Base-by-base conservation (phyloP, 2,329 filamentous ascomycete genomes). In the Diaporthe vexans region DNA sequence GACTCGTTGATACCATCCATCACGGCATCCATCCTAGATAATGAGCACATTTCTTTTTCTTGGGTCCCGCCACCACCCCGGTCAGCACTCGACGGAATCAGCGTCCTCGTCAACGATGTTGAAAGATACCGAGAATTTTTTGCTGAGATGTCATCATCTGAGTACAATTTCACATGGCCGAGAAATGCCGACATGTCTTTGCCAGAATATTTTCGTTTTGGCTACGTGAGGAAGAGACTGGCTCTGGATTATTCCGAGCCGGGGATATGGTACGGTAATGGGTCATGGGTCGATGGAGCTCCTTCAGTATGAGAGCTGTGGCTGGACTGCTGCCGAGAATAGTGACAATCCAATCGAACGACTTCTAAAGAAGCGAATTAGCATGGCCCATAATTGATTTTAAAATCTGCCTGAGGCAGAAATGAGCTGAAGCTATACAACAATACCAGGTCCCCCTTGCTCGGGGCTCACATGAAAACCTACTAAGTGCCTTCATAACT, bases 71-170 rank as follows among this genome's bases (percentile, higher is more conserved):
- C 68, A 58, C 26, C 54, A 33, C 4, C 26, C 19, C 19, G 19
- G 54, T 57, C 54, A 9, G 84, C 87, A 24, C 94, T 91, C 77
- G 93, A 96, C 78, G 94, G 94, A 15, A 89, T 97, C 74, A 94
- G 92, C 80, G 89, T 97, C 26, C 85, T 97, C 0, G 93, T 97
- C 76, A 97, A 97, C 79, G 94, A 97, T 78, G 94, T 97, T 0
- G 94, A 97, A 82, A 86, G 94, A 37, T 94, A 92, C 81, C 86
- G 93, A 21, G 89, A 89, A 7, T 95, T 93, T 81, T 93, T 93
- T 76, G 54, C 37, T 2, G 68, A 71, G 21, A 40, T 59, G 57
- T 40, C 54, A 51, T 11, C 26, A 6, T 48, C 54, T 37, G 68
- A 5, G 2, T 5, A 37, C 21, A 37, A n/a, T 3, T 71, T 71